Evolutionary conservation across 73 alveolate species (phyloP), one percentile per base, ranked within the genome.

Genomic region (Paramecium pentaurelia): DNA sequence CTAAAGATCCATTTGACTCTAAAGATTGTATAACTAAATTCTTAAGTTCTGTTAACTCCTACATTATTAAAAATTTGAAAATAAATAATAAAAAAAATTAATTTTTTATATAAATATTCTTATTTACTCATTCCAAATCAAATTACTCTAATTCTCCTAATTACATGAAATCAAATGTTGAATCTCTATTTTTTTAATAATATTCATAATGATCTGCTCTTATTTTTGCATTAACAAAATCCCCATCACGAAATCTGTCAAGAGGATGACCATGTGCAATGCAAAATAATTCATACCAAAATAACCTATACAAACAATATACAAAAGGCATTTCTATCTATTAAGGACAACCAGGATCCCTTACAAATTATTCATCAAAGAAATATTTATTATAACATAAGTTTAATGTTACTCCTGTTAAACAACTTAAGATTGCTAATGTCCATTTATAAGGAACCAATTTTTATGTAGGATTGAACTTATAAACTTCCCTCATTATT

Each of bases 41-140:
- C 88, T 89, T 89, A 60, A 89, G 84, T 71, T 89, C 94, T 60
- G 86, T 89, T 64, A 89, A 73, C 84, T 89, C 94, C 40, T 89
- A 47, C 94, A 89, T 89, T 71, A 60, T 32, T 44, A 80, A 45
- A 54, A 45, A 80, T 22, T 45, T 80, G 77, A 80, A 80, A 42
- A 42, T 40, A 38, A 44, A 80, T 47, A 73, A 36, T 36, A 73
- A 73, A 12, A 30, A 73, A 9, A 28, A 18, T 54, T 28, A 25
- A 8, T 60, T 2, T 64, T 64, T 32, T 11, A n/a, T 11, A 64
- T 64, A 64, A 28, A 64, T 64, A 64, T 28, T 64, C 32, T 64
- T 8, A 10, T 25, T 64, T 22, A 54, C 70, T 64, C 84, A 64
- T 64, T 64, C 84, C 28, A 64, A 64, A 32, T 64, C 84, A 64